Conservation (phyloP, 352 stramenopile genomes). For the Pythium phragmitis region DNA sequence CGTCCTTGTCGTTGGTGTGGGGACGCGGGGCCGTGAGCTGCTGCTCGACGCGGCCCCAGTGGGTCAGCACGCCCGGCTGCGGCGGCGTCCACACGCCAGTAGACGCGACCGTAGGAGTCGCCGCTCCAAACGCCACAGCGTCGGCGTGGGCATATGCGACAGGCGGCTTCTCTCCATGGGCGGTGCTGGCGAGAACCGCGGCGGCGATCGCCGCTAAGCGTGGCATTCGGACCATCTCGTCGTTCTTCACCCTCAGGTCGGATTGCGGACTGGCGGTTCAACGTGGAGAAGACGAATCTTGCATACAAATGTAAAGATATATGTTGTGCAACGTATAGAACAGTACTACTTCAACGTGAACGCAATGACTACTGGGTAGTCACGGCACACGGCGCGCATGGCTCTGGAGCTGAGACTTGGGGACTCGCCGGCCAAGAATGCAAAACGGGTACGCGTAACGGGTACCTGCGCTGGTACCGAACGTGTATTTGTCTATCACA, state of each 20-base stretch:
- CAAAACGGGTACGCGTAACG: too few relatives aligned
- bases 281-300: constrained; percentile 4
- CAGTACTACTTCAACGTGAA: constrained; percentile 16
- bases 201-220: background rate
- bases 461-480: too few relatives aligned
- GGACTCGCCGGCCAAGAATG: too few relatives aligned
- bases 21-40: background rate
- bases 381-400: background rate
- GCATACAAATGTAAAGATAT: constrained; percentile 22
- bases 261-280: background rate
- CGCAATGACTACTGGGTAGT: constrained; percentile 1
- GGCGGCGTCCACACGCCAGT: constrained; percentile 7
- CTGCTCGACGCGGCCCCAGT: constrained; percentile 21
- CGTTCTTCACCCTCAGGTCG: background rate
- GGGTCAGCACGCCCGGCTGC: background rate
- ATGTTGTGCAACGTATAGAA: constrained; percentile 21
- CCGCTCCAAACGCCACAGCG: constrained; percentile 21
- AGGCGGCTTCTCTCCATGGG: constrained; percentile 13
- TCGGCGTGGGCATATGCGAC: constrained; percentile 25
- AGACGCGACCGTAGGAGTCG: background rate
- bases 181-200: background rate
- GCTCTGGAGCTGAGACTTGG: constrained; percentile 2
- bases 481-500: too few relatives aligned
- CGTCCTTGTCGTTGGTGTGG: background rate
- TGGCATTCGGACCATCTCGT: background rate